Percentiles rank a stretch among this genome's conserved stretches.
phyloP scores from a whole-genome alignment of 2,329 filamentous ascomycete species.

The Cytospora piceicola region DNA sequence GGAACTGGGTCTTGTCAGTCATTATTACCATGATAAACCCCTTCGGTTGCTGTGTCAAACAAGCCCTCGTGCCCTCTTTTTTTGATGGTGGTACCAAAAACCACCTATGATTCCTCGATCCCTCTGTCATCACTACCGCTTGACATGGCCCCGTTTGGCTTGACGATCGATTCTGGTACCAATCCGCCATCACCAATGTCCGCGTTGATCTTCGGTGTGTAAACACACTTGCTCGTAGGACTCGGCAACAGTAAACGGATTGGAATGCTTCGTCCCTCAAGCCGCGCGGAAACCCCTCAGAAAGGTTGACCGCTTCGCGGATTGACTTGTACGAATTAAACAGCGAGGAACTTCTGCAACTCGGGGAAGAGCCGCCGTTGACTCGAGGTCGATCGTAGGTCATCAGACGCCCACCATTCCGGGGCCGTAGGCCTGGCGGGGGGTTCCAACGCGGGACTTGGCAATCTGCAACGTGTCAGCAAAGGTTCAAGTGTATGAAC shows the following conservation, averaged over 20 bases:
- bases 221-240: neutral
- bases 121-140: neutral
- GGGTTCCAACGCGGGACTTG: slow-evolving; percentile 36
- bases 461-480: slow-evolving; percentile 54
- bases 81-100: neutral
- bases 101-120: neutral
- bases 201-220: neutral
- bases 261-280: slow-evolving; percentile 33
- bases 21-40: slow-evolving; percentile 12
- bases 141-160: neutral
- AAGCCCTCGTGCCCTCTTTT: slow-evolving; percentile 6
- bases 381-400: slow-evolving; percentile 32
- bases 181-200: neutral
- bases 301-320: slow-evolving; percentile 12
- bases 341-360: slow-evolving; percentile 21
- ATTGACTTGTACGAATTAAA: slow-evolving; percentile 21
- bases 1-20: slow-evolving; percentile 19
- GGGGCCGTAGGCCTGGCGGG: slow-evolving; percentile 56
- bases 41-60: slow-evolving; percentile 11
- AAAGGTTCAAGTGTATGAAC: slow-evolving; percentile 37
- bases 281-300: slow-evolving; percentile 27
- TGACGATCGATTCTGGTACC: neutral
- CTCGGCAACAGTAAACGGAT: slow-evolving; percentile 11
- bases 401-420: slow-evolving; percentile 61
- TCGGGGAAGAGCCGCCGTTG: slow-evolving; percentile 25